A percentile compares a stretch with the other conserved stretches of the same genome.
Evolutionary conservation across 2,329 filamentous ascomycete genomes (phyloP).

Genomic region (Diaporthe humulicola): DNA sequence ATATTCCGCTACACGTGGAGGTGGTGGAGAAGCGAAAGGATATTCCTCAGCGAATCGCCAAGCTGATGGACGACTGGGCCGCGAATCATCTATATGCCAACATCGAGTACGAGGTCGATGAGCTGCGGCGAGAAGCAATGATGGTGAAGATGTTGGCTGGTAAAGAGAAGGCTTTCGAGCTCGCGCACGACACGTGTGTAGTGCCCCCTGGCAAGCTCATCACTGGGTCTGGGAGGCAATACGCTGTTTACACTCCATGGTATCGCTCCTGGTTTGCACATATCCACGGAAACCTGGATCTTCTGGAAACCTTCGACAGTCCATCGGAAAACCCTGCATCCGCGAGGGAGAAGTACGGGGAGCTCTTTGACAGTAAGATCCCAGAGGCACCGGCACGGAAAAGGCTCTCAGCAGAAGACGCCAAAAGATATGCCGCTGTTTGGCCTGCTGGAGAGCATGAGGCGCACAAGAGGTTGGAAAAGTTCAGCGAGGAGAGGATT

Average conservation of each 20-base stretch:
- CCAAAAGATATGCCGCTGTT: slow-evolving; percentile 66
- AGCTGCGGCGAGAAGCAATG: slow-evolving; percentile 81
- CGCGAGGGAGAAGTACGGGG: slow-evolving; percentile 58
- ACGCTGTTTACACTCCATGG: slow-evolving; percentile 89
- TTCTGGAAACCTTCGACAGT: slow-evolving; percentile 72
- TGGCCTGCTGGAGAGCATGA: slow-evolving; percentile 85
- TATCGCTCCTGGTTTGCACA: slow-evolving; percentile 81
- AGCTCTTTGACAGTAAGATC: slow-evolving; percentile 72
- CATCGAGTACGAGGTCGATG: slow-evolving; percentile 93
- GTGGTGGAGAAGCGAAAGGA: slow-evolving; percentile 75
- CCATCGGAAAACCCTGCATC: slow-evolving; percentile 67
- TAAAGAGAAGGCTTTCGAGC: slow-evolving; percentile 76
- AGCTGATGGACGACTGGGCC: slow-evolving; percentile 78
- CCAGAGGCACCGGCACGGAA: slow-evolving; percentile 76
- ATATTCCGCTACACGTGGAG: slow-evolving; percentile 85
- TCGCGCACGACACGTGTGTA: slow-evolving; percentile 85
- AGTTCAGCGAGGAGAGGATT: slow-evolving; percentile 77
- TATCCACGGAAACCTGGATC: slow-evolving; percentile 76
- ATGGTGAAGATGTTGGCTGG: slow-evolving; percentile 73
- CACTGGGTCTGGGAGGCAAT: slow-evolving; percentile 80
- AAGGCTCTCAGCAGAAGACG: slow-evolving; percentile 69
- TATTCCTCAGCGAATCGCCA: slow-evolving; percentile 72
- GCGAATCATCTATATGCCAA: slow-evolving; percentile 84
- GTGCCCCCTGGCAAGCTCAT: slow-evolving; percentile 79
- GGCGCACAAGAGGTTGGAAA: slow-evolving; percentile 72